A percentile compares a stretch with the other conserved stretches of the same genome.
Conservation (phyloP, 352 stramenopile genomes). For the Globisporangium viniferum region DNA sequence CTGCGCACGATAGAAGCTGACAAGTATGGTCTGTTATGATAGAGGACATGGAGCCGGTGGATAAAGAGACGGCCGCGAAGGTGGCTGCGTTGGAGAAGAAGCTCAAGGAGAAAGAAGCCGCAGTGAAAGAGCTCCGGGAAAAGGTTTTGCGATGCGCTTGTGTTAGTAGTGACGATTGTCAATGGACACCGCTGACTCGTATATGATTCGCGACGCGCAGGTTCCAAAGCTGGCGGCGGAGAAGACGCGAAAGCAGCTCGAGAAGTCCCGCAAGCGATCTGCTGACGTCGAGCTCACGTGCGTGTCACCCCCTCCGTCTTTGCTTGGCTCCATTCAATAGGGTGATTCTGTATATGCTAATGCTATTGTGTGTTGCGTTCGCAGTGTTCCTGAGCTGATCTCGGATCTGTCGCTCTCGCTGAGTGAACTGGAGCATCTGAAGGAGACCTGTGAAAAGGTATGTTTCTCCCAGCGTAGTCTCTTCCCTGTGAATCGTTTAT, state of each 20-base stretch:
- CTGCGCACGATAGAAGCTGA: not conserved
- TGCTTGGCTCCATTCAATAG: not conserved
- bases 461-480: not conserved
- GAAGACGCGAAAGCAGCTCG: constrained; percentile 48
- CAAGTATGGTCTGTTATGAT: not conserved
- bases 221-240: constrained; percentile 51
- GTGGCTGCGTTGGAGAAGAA: constrained; percentile 46
- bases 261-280: constrained; percentile 52
- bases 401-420: constrained; percentile 34
- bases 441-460: constrained; percentile 57
- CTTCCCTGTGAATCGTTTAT: not conserved
- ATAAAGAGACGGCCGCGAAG: constrained; percentile 37
- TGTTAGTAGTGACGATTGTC: not conserved
- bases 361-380: constrained; percentile 2
- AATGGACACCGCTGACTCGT: not conserved
- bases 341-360: not conserved
- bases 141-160: constrained; percentile 19
- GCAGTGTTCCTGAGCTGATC: constrained; percentile 27
- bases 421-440: constrained; percentile 41
- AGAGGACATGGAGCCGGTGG: constrained; percentile 67
- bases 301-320: not conserved
- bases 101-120: constrained; percentile 51
- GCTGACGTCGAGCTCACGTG: constrained; percentile 49
- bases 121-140: constrained; percentile 56
- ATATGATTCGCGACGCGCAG: constrained; percentile 14